Percentiles rank a stretch among this genome's conserved stretches.
These are phyloP conservation scores for Diaporthe ilicicola DNA, from an alignment of 2,329 filamentous ascomycete species.

Conservation along the genomic window DNA sequence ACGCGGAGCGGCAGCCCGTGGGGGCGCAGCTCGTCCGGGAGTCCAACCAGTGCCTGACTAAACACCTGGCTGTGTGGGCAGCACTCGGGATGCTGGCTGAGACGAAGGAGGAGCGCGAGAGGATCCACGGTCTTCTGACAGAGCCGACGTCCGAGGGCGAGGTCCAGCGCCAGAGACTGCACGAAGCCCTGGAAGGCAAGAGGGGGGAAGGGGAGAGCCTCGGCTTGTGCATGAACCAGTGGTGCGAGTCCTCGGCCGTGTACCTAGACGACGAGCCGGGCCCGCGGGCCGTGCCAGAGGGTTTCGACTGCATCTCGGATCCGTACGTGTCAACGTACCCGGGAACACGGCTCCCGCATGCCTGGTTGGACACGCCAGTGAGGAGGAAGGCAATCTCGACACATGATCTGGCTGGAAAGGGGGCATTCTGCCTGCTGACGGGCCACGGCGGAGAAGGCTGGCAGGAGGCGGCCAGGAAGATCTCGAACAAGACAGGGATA, in stretches of 20 bases:
- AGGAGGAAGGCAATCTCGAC: slow-evolving; percentile 52
- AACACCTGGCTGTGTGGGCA: slow-evolving; percentile 49
- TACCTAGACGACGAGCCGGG: slow-evolving; percentile 39
- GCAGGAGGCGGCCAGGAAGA: slow-evolving; percentile 51
- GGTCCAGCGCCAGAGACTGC: slow-evolving; percentile 45
- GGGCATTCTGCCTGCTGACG: slow-evolving; percentile 51
- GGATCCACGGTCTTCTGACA: slow-evolving; percentile 45
- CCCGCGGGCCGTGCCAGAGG: slow-evolving; percentile 29
- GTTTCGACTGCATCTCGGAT: slow-evolving; percentile 46
- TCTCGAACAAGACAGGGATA: slow-evolving; percentile 46
- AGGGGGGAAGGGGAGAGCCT: slow-evolving; percentile 57
- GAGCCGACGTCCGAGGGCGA: slow-evolving; percentile 46
- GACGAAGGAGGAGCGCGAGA: slow-evolving; percentile 41
- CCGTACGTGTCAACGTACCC: slow-evolving; percentile 58
- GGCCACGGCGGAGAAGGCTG: slow-evolving; percentile 59
- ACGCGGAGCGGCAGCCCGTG: slow-evolving; percentile 51
- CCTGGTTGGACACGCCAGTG: slow-evolving; percentile 56
- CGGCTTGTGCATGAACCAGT: slow-evolving; percentile 64
- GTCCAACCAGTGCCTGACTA: slow-evolving; percentile 40
- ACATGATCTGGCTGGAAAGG: slow-evolving; percentile 60
- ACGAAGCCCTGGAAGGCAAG: slow-evolving; percentile 47
- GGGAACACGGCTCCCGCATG: slow-evolving; percentile 62
- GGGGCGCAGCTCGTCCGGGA: slow-evolving; percentile 48
- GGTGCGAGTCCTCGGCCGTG: slow-evolving; percentile 54
- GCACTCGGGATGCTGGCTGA: slow-evolving; percentile 43